Evolutionary conservation across 441 rosid species (phyloP).

Genomic region (Rhodomyrtus psidioides): DNA sequence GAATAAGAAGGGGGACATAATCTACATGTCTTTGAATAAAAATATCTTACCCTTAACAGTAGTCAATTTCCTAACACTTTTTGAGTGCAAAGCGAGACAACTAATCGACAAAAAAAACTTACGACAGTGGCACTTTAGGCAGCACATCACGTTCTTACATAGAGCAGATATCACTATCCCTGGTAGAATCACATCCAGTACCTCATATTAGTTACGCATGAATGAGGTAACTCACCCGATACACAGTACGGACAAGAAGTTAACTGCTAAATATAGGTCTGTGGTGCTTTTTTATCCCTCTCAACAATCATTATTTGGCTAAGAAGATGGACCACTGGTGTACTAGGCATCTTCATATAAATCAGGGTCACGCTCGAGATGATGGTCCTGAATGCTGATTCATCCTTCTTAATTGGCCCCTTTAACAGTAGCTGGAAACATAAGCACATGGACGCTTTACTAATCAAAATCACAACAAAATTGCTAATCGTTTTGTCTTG

Average conservation of each 20-base stretch:
- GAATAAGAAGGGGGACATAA: slow-evolving; percentile 21
- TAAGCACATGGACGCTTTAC: slow-evolving; percentile 31
- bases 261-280: background rate
- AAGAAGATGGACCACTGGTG: background rate
- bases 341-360: background rate
- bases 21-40: slow-evolving; percentile 19
- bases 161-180: background rate
- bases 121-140: background rate
- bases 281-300: background rate
- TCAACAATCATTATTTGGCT: background rate
- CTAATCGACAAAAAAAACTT: slow-evolving; percentile 22
- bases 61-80: background rate
- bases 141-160: background rate
- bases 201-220: background rate
- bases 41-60: slow-evolving; percentile 1
- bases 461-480: slow-evolving; percentile 25
- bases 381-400: slow-evolving; percentile 7
- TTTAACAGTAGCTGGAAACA: slow-evolving; percentile 23
- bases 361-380: slow-evolving; percentile 7
- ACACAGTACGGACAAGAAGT: background rate
- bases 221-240: background rate
- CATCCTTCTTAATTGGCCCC: slow-evolving; percentile 18
- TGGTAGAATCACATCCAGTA: background rate
- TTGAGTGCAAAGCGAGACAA: slow-evolving; percentile 15
- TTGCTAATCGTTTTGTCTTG: slow-evolving; percentile 17